Percentiles rank a stretch among this genome's conserved stretches.
phyloP scores from a whole-genome alignment of 2,329 filamentous ascomycete species.

The Knufia fluminis region DNA sequence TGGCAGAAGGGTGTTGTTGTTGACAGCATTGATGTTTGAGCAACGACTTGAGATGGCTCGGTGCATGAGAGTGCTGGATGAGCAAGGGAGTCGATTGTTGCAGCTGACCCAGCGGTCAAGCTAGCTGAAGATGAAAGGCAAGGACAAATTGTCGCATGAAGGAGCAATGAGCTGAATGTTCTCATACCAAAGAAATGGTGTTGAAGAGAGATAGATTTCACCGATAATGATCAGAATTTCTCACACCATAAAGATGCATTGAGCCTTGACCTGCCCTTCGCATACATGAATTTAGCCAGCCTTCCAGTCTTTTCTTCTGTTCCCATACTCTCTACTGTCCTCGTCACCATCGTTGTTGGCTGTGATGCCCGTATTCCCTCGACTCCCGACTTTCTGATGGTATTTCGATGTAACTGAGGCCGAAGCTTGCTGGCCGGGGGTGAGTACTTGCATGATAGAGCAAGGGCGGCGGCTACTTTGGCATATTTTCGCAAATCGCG shows the following conservation, averaged over 20 bases:
- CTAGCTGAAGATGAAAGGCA: not conserved
- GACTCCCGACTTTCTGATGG: no score
- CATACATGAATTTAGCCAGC: no score
- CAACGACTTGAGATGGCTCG: not conserved
- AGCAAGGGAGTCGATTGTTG: not conserved
- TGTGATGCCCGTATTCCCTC: no score
- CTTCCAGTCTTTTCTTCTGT: no score
- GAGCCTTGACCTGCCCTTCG: no score
- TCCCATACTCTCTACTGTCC: no score
- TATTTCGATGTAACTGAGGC: no score
- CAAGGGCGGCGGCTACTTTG: no score
- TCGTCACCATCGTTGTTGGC: no score
- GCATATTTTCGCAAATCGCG: no score
- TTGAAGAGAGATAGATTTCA: slow-evolving; percentile 2
- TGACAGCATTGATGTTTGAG: slow-evolving; percentile 23
- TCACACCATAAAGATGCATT: not conserved
- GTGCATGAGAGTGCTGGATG: not conserved
- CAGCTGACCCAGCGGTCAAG: not conserved
- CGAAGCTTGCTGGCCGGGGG: no score
- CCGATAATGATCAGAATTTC: slow-evolving; percentile 1
- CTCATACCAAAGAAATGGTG: not conserved
- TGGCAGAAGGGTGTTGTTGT: slow-evolving; percentile 44
- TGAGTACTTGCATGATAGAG: no score
- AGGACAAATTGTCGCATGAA: not conserved
- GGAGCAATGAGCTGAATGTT: not conserved